A percentile compares a stretch with the other conserved stretches of the same genome.
phyloP scores from a whole-genome alignment of 108 stramenopile species.

The Asterionellopsis glacialis region DNA sequence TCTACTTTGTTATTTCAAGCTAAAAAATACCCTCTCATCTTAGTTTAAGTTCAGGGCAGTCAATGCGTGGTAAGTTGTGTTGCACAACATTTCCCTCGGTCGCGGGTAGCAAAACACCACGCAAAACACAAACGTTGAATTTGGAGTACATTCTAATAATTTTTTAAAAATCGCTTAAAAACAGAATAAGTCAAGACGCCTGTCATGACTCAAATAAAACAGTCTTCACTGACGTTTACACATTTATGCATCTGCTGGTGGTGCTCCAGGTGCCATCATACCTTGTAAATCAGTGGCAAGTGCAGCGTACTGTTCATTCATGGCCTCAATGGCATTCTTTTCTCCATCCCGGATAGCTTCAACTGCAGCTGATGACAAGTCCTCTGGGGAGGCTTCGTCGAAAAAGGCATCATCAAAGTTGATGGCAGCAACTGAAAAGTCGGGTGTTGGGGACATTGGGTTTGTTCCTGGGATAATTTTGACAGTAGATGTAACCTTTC shows the following conservation, averaged over 20 bases:
- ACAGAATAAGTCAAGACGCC: no score
- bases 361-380: conserved; percentile 45
- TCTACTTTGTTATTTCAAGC: no score
- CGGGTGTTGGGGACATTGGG: conserved; percentile 81
- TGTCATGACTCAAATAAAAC: no score
- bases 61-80: no score
- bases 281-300: conserved; percentile 55
- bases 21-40: no score
- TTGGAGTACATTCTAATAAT: no score
- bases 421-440: conserved; percentile 56
- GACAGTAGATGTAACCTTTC: conserved; percentile 61
- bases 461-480: conserved; percentile 71
- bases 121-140: no score
- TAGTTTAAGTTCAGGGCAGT: no score
- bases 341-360: conserved; percentile 69
- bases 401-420: conserved; percentile 78
- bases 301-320: conserved; percentile 59
- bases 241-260: background rate
- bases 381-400: conserved; percentile 52
- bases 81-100: no score
- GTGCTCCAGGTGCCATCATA: background rate
- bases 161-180: no score
- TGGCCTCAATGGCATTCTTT: conserved; percentile 41
- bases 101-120: no score
- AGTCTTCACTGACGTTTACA: no score